These are phyloP conservation scores for Chromera velia DNA, from an alignment of 73 alveolate genomes.

Conservation along the genomic window DNA sequence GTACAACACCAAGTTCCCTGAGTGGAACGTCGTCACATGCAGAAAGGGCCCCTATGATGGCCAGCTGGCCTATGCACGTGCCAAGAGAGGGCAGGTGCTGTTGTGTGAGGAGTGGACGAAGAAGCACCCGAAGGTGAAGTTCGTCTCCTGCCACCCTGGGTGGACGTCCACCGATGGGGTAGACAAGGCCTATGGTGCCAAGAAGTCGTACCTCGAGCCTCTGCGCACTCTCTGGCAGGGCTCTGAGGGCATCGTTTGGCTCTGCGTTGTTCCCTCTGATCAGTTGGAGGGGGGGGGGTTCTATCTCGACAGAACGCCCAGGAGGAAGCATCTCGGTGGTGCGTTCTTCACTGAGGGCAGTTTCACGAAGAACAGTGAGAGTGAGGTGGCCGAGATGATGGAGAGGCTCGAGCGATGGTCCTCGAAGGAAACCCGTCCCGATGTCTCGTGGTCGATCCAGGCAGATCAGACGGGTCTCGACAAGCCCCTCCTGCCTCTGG, in stretches of 20 bases:
- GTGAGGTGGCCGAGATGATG: slow-evolving; percentile 41
- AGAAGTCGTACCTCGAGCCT: slow-evolving; percentile 25
- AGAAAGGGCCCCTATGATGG: slow-evolving; percentile 28
- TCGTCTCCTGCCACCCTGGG: slow-evolving; percentile 44
- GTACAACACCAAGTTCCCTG: slow-evolving; percentile 38
- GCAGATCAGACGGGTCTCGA: no score
- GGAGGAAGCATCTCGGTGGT: slow-evolving; percentile 7
- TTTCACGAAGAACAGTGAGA: slow-evolving; percentile 25
- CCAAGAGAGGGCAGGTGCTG: slow-evolving; percentile 39
- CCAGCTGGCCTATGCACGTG: slow-evolving; percentile 45
- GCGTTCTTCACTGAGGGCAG: slow-evolving; percentile 45
- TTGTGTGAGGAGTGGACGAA: slow-evolving; percentile 37
- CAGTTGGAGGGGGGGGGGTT: neutral
- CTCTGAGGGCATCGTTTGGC: slow-evolving; percentile 40
- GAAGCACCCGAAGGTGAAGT: slow-evolving; percentile 29
- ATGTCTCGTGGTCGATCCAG: no score
- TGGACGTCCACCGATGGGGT: slow-evolving; percentile 45
- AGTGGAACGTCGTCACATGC: slow-evolving; percentile 35
- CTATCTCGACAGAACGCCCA: neutral
- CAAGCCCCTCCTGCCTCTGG: no score
- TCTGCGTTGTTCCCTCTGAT: neutral
- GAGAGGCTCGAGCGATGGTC: no score
- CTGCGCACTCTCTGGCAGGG: slow-evolving; percentile 42
- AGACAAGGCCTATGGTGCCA: slow-evolving; percentile 36
- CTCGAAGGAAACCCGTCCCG: no score